phyloP scores from a whole-genome alignment of 176 grass and related monocot genomes.

The Puccinellia tenuiflora region DNA sequence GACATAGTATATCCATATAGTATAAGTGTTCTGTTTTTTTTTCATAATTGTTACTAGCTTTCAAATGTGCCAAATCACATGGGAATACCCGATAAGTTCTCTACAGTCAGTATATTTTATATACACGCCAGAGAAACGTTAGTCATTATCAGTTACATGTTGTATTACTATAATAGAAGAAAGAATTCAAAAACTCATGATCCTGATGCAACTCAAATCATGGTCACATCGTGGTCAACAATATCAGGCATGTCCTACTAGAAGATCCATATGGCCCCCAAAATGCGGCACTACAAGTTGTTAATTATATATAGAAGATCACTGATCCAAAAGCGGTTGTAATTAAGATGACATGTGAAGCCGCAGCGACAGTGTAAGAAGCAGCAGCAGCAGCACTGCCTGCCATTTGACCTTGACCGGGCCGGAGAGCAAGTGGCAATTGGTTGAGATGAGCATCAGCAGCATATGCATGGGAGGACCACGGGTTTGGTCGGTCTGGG shows the following conservation, averaged over 20 bases:
- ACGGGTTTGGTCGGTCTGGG: conserved; percentile 41
- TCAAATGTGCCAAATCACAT: too few relatives aligned
- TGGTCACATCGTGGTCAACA: conserved; percentile 3
- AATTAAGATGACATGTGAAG: conserved; percentile 31
- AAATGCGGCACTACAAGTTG: neutral
- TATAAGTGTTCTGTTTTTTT: neutral
- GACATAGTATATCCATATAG: neutral
- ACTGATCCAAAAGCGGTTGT: neutral
- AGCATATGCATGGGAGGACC: conserved; percentile 18
- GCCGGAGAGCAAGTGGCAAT: conserved; percentile 9
- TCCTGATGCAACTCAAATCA: too few relatives aligned
- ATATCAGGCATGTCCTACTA: neutral
- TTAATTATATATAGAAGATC: neutral
- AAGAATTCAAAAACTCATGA: neutral
- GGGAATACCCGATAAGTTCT: too few relatives aligned
- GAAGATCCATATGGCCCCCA: conserved; percentile 1
- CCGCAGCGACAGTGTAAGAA: conserved; percentile 19
- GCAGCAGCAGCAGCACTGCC: neutral
- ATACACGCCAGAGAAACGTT: neutral
- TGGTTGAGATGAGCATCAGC: neutral
- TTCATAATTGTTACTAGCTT: too few relatives aligned
- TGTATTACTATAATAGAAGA: neutral
- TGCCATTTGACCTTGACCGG: neutral
- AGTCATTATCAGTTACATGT: neutral
- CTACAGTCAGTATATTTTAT: neutral